Evolutionary conservation across 1,139 yeast species (phyloP), one percentile per base, ranked within the genome.

Genomic region (Saccharomyces hybrid): DNA sequence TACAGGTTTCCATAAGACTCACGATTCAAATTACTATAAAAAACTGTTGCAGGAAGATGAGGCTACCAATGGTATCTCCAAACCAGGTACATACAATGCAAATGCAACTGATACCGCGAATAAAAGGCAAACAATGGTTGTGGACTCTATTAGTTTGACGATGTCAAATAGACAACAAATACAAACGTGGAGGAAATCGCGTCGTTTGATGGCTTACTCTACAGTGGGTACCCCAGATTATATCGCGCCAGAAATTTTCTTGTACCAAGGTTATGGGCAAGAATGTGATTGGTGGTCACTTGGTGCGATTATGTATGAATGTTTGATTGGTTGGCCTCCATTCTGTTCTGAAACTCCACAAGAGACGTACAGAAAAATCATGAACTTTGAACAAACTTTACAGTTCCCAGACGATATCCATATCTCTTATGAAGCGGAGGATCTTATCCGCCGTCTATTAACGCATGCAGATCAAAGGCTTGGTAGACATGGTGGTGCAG

Each of bases 201-300:
- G 99, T 66, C 80, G 99, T 63, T 73, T 93, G 55, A 95, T 95
- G 99, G 99, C 99, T 0, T 93, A 93, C 69, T 90, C 97, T 4
- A 93, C 99, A 0, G 99, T 93, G 31, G 99, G 99, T 54, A 93
- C 99, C 0, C 99, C 99, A 0, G 99, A 93, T 71, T 93, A 93
- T 71, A 95, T 93, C 72, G 99, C 99, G 0, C 99, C 99, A 0
- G 99, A 93, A 70, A 93, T 95, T 60, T 95, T 93, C 66, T 78
- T 91, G 53, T 95, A 93, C 67, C 96, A 93, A 75, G 99, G 99
- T 2, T 95, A 93, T 71, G 97, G 99, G 16, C 98, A 91, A 73
- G 98, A 93, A 70, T 95, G 99, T 74, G 99, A 93, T 71, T 93
- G 99, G 99, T 93, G 99, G 99, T 89, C 97, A 4, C 75, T 93